Percentiles rank a stretch among this genome's conserved stretches.
These are phyloP conservation scores for Punica granatum DNA, from an alignment of 345 rosid species.

Conservation along the genomic window DNA sequence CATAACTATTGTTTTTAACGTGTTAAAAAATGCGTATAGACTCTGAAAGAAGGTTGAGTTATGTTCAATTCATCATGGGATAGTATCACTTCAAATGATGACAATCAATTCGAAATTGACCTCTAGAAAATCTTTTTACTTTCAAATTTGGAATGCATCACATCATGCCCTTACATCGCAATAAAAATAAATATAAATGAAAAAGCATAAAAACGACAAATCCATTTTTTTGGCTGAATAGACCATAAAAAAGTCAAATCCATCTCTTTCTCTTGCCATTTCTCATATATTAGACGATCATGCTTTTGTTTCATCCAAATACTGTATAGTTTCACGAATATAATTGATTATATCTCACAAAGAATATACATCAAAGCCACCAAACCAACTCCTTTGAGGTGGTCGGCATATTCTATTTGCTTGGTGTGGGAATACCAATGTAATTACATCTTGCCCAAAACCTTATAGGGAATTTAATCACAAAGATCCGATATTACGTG, in stretches of 20 bases:
- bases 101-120: not conserved
- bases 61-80: not conserved
- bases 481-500: too few relatives aligned
- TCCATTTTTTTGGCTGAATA: too few relatives aligned
- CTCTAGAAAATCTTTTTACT: not conserved
- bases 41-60: not conserved
- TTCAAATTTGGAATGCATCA: not conserved
- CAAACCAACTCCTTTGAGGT: not conserved
- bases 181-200: not conserved
- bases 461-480: not conserved
- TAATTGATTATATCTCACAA: not conserved
- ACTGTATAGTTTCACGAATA: too few relatives aligned
- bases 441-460: not conserved
- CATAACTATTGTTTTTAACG: too few relatives aligned
- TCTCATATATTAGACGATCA: too few relatives aligned
- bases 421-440: not conserved
- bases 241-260: not conserved
- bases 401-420: not conserved
- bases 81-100: not conserved
- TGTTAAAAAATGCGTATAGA: too few relatives aligned
- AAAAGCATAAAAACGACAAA: too few relatives aligned
- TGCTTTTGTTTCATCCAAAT: too few relatives aligned
- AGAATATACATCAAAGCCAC: not conserved
- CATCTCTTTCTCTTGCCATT: too few relatives aligned
- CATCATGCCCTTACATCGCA: not conserved